Conservation (phyloP, 2,329 filamentous ascomycete genomes). For the Pestalotiopsis sp. region DNA sequence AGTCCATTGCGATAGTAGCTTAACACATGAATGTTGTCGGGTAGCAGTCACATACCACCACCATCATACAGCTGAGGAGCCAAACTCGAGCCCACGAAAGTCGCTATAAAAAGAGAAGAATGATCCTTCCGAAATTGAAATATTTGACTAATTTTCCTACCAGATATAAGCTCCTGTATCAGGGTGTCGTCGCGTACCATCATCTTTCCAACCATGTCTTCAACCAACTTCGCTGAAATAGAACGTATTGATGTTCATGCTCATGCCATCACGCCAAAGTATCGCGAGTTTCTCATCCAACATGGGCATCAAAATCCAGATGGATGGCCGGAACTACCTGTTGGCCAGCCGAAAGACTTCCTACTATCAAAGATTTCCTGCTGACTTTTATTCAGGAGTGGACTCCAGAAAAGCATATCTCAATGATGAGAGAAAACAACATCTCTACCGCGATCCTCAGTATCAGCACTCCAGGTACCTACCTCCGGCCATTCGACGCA, state of each 20-base stretch:
- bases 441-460: conserved; percentile 8
- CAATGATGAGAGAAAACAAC: conserved; percentile 9
- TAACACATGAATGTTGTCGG: no score
- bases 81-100: no score
- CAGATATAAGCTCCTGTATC: no score
- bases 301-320: conserved; percentile 6
- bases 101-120: no score
- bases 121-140: no score
- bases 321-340: conserved; percentile 5
- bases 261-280: conserved; percentile 1
- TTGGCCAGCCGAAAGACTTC: neutral
- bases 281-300: conserved; percentile 7
- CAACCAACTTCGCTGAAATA: neutral
- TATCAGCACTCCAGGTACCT: conserved; percentile 3
- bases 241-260: conserved; percentile 7
- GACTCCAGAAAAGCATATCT: conserved; percentile 5
- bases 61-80: no score
- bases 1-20: no score
- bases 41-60: no score
- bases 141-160: no score
- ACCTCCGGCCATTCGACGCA: conserved; percentile 1
- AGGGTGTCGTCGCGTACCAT: no score
- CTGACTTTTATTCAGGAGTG: neutral
- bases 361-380: no score
- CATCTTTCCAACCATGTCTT: neutral